These are phyloP conservation scores for Smallanthus sonchifolius DNA, from an alignment of 129 eudicot species.

Conservation along the genomic window DNA sequence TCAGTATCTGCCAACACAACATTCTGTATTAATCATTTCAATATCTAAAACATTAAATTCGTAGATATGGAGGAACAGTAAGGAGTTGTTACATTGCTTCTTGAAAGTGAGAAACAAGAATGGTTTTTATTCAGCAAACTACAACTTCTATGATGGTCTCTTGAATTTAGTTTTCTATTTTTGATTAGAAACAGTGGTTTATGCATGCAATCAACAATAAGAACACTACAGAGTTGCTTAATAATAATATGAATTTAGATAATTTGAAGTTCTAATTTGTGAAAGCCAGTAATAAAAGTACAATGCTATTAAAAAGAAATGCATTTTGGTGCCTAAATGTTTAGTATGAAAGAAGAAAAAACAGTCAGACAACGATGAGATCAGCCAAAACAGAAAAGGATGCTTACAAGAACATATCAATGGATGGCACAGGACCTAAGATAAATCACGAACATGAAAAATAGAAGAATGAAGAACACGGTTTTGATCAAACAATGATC, in stretches of 20 bases:
- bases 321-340: not conserved
- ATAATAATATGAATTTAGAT: not conserved
- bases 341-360: not conserved
- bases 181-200: not conserved
- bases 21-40: conserved; percentile 6
- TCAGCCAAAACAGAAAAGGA: not conserved
- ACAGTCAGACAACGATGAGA: not conserved
- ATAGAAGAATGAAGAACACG: too few relatives aligned
- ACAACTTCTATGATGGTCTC: not conserved
- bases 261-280: not conserved
- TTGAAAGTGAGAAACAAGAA: not conserved
- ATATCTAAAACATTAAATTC: not conserved
- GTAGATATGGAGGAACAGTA: conserved; percentile 5
- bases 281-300: not conserved
- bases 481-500: too few relatives aligned
- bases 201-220: not conserved
- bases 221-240: not conserved
- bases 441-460: too few relatives aligned
- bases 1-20: conserved; percentile 71
- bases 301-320: not conserved
- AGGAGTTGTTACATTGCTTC: not conserved
- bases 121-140: not conserved
- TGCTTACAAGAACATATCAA: not conserved
- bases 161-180: not conserved
- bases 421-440: not conserved